Base-by-base conservation (phyloP, 2,329 filamentous ascomycete genomes). In the Talaromyces sp. region DNA sequence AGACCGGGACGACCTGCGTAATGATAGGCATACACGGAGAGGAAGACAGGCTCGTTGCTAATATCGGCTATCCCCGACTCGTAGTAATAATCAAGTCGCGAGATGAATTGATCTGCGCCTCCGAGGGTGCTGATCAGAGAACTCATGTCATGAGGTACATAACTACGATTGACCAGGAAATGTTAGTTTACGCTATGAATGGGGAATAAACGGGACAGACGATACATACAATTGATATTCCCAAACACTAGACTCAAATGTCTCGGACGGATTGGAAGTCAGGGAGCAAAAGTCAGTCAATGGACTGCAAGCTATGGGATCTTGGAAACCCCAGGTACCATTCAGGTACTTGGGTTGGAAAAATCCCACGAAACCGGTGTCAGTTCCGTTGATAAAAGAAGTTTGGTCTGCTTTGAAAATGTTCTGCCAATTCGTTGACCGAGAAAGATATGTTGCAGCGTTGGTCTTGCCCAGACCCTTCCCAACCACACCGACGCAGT, bases 271-370 rank as follows among this genome's bases (percentile, higher is more conserved):
- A 49, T 74, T 74, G 0, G 68, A 69, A 16, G 72, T 73, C 50
- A 75, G 62, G 7, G 73, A 75, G 61, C 73, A 75, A 43, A 66
- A 66, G 16, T 35, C 78, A 68, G 66, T 61, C 24, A 67, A 57
- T 3, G 66, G 60, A 47, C 66, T 67, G 10, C 80, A 78, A 41
- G 78, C 78, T 33, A 83, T 76, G 76, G 83, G 54, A 86, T 82
- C 6, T 87, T 92, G 90, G 60, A 80, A 86, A 2, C 84, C 88
- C 87, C 88, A 93, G 0, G 88, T 91, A 27, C 83, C 81, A 71
- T 93, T 92, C 0, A 88, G 73, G 66, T 85, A 89, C 59, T 84
- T 86, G 0, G 90, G 89, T 72, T 91, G 88, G 66, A 92, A 88
- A 75, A 92, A 93, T 0, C 90, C 90, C 0, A 78, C 80, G 69